Evolutionary conservation across 2,329 filamentous ascomycete species (phyloP), one percentile per base, ranked within the genome.

Genomic region (Arachnomyces sp.): DNA sequence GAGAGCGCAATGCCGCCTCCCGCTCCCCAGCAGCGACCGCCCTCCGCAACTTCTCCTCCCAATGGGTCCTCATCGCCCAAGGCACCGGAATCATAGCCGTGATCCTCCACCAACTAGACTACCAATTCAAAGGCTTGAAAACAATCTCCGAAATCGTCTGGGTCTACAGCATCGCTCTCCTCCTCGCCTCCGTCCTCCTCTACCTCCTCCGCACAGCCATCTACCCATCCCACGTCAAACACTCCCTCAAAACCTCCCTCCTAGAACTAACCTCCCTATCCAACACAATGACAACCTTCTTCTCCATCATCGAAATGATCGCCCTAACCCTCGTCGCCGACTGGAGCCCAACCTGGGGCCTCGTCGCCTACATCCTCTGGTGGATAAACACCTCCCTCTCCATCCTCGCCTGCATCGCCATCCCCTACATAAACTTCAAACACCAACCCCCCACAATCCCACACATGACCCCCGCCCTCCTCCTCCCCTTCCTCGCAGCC

Each of bases 261-360:
- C 37, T 51, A 9, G 64, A 69, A 37, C 54, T 59, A 4, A 58
- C 60, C 8, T 63, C 64, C 31, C 56, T 67, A 5, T 48, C 61
- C 16, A 64, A 60, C 49, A 57, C 65, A 38, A 49, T 52, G 17
- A 64, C 67, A 42, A 52, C 60, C 2, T 61, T 56, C 39, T 57
- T 55, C 5, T 51, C 54, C 3, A 59, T 64, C 34, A 52, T 56
- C 20, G 47, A 63, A 11, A 54, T 61, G 43, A 79, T 93, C 54
- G 82, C 78, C 30, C 73, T 90, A 50, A 77, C 47, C 29, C 49
- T 52, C 2, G 53, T 62, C 4, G 34, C 52, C 28, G 54, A 58
- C 38, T 60, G 55, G 45, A 49, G 52, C 13, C 36, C 39, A 9
- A 46, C 49, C 8, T 54, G 51, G 48, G 55, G 56, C 3, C 30